Conservation (phyloP, 805 yeast genomes). For the Saccharomyces kudriavzevii region DNA sequence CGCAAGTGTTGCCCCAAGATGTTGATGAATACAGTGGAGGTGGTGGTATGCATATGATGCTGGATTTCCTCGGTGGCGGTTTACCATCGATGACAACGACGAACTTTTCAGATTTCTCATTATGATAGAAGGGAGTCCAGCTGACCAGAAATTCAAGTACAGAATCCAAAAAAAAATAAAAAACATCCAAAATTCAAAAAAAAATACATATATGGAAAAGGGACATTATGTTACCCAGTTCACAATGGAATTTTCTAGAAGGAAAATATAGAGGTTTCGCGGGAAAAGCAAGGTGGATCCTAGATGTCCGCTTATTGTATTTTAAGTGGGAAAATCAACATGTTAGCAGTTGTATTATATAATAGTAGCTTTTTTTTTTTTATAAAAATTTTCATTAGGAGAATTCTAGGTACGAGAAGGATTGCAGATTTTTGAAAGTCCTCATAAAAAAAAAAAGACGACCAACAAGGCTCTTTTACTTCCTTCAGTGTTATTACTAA, state of each 20-base stretch:
- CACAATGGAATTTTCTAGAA: background rate
- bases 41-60: constrained; percentile 89
- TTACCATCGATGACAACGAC: constrained; percentile 41
- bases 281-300: background rate
- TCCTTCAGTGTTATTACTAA: background rate
- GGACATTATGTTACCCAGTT: background rate
- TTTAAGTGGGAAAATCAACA: background rate
- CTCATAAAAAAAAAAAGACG: background rate
- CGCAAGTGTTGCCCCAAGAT: constrained; percentile 81
- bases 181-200: background rate
- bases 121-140: constrained; percentile 12
- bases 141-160: background rate
- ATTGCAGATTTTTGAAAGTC: background rate
- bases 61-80: constrained; percentile 74
- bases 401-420: background rate
- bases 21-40: constrained; percentile 87
- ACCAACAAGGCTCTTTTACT: background rate
- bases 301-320: background rate
- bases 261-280: constrained; percentile 1
- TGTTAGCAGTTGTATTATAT: background rate
- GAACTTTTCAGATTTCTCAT: constrained; percentile 28
- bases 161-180: background rate
- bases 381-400: background rate
- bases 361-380: background rate
- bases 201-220: too few species aligned